A percentile compares a stretch with the other conserved stretches of the same genome.
These are phyloP conservation scores for Ascochyta pisi DNA, from an alignment of 2,329 filamentous ascomycete species.

Conservation along the genomic window DNA sequence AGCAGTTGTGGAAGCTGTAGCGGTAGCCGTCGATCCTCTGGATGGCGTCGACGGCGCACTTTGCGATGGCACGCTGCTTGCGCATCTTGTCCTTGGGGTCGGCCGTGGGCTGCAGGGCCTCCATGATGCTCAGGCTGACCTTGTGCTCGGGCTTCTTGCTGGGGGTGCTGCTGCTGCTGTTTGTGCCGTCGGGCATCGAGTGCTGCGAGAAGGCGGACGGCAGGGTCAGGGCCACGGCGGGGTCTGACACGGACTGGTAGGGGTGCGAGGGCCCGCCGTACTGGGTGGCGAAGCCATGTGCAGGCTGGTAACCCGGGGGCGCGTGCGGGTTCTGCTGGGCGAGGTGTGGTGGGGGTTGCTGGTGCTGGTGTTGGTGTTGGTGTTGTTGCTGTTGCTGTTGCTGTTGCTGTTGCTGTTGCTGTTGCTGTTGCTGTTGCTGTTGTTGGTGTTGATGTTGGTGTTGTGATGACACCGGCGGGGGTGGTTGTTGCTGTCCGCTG, in stretches of 20 bases:
- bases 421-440: too few relatives aligned
- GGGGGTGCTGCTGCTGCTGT: not conserved
- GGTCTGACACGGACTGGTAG: slow-evolving; percentile 36
- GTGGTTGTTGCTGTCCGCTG: slow-evolving; percentile 3
- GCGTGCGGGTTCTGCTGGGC: slow-evolving; percentile 28
- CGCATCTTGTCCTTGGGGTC: slow-evolving; percentile 53
- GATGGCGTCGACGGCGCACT: slow-evolving; percentile 53
- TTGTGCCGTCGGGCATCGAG: not conserved
- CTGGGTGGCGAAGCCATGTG: slow-evolving; percentile 18
- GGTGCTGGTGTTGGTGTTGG: slow-evolving; percentile 2
- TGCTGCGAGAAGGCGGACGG: slow-evolving; percentile 24
- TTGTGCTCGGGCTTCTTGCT: slow-evolving; percentile 30
- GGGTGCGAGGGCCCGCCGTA: slow-evolving; percentile 9
- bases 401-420: slow-evolving; percentile 9
- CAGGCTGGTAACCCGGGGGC: slow-evolving; percentile 40
- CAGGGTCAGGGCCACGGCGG: slow-evolving; percentile 34
- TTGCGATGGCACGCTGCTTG: slow-evolving; percentile 56
- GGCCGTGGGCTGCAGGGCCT: slow-evolving; percentile 43
- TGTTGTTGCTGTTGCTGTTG: not conserved
- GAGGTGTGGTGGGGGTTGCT: not conserved
- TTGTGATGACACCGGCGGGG: not conserved
- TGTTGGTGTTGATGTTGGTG: not conserved
- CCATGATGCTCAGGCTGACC: slow-evolving; percentile 44
- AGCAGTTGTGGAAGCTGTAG: slow-evolving; percentile 60
- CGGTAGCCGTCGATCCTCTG: slow-evolving; percentile 56